Conservation (phyloP, 1,284 basidiomycete species). For the Porogramme epimiltina region DNA sequence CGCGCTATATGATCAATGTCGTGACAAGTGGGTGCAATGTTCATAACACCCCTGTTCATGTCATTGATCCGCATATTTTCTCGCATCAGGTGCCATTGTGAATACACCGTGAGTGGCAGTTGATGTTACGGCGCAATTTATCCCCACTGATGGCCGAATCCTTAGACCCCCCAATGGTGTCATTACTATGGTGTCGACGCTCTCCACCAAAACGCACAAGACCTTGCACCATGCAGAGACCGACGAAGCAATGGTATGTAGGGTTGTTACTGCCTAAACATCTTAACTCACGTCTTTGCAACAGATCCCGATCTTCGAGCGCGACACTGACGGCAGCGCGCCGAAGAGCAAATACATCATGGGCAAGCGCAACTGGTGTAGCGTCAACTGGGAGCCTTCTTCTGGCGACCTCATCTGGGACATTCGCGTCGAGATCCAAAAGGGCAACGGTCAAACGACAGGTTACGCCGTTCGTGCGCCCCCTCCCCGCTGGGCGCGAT, state of each 20-base stretch:
- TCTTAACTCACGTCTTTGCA: background rate
- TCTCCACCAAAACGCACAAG: slow-evolving; percentile 84
- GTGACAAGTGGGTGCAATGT: slow-evolving; percentile 63
- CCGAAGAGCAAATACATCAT: slow-evolving; percentile 80
- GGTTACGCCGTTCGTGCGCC: slow-evolving; percentile 48
- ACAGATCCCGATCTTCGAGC: slow-evolving; percentile 78
- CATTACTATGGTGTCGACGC: slow-evolving; percentile 77
- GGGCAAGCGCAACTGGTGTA: slow-evolving; percentile 90
- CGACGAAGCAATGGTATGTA: slow-evolving; percentile 84
- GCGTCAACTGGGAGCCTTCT: slow-evolving; percentile 60
- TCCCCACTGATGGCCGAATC: too few relatives aligned
- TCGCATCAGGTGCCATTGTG: slow-evolving; percentile 79
- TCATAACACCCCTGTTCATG: background rate
- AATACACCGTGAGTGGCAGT: slow-evolving; percentile 68
- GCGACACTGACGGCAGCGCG: slow-evolving; percentile 74
- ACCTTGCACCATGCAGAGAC: slow-evolving; percentile 75
- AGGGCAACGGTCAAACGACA: slow-evolving; percentile 77
- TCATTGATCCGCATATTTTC: too few relatives aligned
- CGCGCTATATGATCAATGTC: slow-evolving; percentile 88
- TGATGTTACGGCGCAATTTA: background rate
- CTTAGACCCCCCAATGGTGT: slow-evolving; percentile 71
- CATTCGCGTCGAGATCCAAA: slow-evolving; percentile 84
- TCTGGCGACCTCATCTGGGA: slow-evolving; percentile 83
- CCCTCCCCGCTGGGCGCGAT: slow-evolving; percentile 48
- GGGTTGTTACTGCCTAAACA: background rate